Percentiles rank a stretch among this genome's conserved stretches.
Evolutionary conservation across 129 eudicot species (phyloP).

Genomic region (Deinandra increscens): DNA sequence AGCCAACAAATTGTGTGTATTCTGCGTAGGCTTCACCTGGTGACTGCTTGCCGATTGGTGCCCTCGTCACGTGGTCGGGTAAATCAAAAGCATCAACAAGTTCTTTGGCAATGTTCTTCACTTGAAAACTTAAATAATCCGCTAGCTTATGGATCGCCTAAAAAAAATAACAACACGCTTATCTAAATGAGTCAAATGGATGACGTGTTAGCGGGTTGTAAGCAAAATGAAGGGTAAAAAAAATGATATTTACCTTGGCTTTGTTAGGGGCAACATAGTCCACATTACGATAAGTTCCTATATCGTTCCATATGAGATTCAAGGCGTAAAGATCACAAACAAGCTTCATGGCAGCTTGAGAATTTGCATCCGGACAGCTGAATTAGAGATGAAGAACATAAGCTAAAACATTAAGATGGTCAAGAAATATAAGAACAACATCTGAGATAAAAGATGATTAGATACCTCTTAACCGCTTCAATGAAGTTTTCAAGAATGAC

Average conservation of each 20-base stretch:
- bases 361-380: constrained; percentile 89
- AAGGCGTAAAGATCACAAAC: constrained; percentile 90
- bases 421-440: background rate
- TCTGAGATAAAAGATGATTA: background rate
- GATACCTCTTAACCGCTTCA: constrained; percentile 66
- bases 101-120: constrained; percentile 76
- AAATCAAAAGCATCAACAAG: constrained; percentile 94
- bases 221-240: too few relatives aligned
- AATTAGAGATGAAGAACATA: background rate
- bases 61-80: constrained; percentile 83
- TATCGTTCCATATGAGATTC: constrained; percentile 92
- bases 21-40: constrained; percentile 71
- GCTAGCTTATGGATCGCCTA: constrained; percentile 95
- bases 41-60: constrained; percentile 85
- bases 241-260: constrained; percentile 66
- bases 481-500: constrained; percentile 80
- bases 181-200: too few relatives aligned
- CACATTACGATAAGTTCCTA: constrained; percentile 95
- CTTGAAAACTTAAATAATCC: constrained; percentile 86
- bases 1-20: constrained; percentile 75
- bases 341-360: constrained; percentile 87
- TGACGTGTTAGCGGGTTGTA: too few relatives aligned
- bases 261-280: constrained; percentile 98
- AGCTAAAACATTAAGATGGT: background rate
- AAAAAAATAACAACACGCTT: background rate